Base-by-base conservation (phyloP, 192 early-diverging fungal genomes). In the Backusella morwellensis region DNA sequence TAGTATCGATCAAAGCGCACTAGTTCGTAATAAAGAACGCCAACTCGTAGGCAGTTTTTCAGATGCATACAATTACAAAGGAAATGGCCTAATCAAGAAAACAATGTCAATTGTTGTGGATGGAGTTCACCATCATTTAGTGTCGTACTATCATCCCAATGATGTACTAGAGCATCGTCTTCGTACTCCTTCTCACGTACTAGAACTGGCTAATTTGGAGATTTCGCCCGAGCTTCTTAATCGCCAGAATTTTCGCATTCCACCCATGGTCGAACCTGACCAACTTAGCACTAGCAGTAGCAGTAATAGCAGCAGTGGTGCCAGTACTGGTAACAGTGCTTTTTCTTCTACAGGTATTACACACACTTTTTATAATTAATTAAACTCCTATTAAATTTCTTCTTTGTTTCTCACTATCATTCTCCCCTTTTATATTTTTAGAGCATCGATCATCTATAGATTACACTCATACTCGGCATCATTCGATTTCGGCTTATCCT, bases 71-170 rank as follows among this genome's bases (percentile, higher is more conserved):
- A 75, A 82, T 21, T 90, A 86, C 47, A 91, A 92, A 73, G 77
- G 78, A 41, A 83, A 85, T 74, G 93, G 93, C 2, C 81, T 94
- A 38, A 86, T 93, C 29, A 94, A 94, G 68, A 92, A 93, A 77
- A 91, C 92, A 40, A 92, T 94, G 83, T 94, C 93, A 14, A 83
- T 94, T 63, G 75, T 88, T 14, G 88, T 93, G 41, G 84, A 88
- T 66, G 88, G 88, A n/a, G 87, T 89, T 35, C 83, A 81, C 12
- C 88, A 89, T 66, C 87, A 89, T 73, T 52, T 89, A 29, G 85
- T 89, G 59, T 85, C 84, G 17, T 89, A 89, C 70, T 89, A 89
- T 76, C 82, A 76, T 67, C 86, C 86, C 76, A 87, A 88, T 42
- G 88, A 89, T 74, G 86, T 89, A 68, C 35, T 89, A n/a, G 82